Percentiles rank a stretch among this genome's conserved stretches.
Conservation (phyloP, 1,284 basidiomycete species). For the Ustilago nuda region DNA sequence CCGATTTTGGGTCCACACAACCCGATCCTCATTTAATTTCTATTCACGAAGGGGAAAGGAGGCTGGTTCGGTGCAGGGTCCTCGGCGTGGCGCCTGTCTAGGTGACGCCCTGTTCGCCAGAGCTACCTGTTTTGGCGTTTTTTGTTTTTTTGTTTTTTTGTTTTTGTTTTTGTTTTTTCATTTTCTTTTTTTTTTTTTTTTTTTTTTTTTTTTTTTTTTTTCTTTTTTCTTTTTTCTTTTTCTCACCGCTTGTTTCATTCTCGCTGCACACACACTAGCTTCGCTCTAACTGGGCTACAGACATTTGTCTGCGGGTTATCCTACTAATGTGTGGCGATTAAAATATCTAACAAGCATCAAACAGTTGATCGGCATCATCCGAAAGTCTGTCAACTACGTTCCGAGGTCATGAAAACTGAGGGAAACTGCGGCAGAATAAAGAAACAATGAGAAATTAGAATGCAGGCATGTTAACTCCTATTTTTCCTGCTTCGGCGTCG, state of each 20-base stretch:
- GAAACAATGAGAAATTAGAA: not conserved
- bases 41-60: not conserved
- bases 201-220: not conserved
- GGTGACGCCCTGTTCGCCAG: not conserved
- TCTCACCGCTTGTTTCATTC: not conserved
- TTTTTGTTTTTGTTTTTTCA: too few species aligned
- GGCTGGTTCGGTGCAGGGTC: conserved; percentile 8
- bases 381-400: not conserved
- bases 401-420: not conserved
- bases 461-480: not conserved
- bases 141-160: not conserved
- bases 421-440: not conserved
- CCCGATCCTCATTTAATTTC: not conserved
- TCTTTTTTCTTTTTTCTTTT: not conserved
- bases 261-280: not conserved
- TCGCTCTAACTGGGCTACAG: not conserved
- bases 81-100: conserved; percentile 1
- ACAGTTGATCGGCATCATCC: not conserved
- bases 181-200: not conserved
- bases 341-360: too few species aligned
- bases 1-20: not conserved
- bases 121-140: not conserved
- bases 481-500: not conserved
- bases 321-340: too few species aligned
- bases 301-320: not conserved